A percentile compares a stretch with the other conserved stretches of the same genome.
These are phyloP conservation scores for Periconia digitata DNA, from an alignment of 2,329 filamentous ascomycete species.

Conservation along the genomic window DNA sequence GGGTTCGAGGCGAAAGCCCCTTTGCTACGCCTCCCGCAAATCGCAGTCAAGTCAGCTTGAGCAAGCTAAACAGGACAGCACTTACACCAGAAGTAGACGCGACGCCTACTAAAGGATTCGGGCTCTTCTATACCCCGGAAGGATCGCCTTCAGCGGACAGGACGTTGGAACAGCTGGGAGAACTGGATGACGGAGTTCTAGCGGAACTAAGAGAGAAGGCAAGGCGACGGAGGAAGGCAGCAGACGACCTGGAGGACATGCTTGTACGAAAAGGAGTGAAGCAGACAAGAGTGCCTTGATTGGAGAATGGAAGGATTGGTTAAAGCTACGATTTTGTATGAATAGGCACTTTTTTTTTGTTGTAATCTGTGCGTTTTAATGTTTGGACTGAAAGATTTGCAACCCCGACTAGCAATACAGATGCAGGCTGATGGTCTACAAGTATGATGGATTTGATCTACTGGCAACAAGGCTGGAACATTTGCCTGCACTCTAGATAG, in stretches of 20 bases:
- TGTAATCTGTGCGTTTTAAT: background rate
- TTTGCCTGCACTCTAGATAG: too few relatives aligned
- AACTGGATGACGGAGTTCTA: conserved; percentile 45
- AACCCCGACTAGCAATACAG: too few relatives aligned
- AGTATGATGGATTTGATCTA: too few relatives aligned
- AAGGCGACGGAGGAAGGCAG: conserved; percentile 42
- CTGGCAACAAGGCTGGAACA: too few relatives aligned
- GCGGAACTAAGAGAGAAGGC: conserved; percentile 37
- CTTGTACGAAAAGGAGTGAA: conserved; percentile 38
- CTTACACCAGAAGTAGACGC: conserved; percentile 31
- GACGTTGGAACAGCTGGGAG: conserved; percentile 39
- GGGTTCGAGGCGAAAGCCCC: conserved; percentile 25
- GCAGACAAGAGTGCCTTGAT: conserved; percentile 21
- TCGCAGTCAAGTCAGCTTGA: conserved; percentile 34
- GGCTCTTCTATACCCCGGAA: conserved; percentile 39
- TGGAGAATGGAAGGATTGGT: conserved; percentile 4
- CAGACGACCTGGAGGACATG: conserved; percentile 40
- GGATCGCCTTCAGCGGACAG: conserved; percentile 25
- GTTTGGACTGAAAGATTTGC: conserved; percentile 9
- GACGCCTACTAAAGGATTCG: conserved; percentile 28
- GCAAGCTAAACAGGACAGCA: conserved; percentile 30
- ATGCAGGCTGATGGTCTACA: too few relatives aligned
- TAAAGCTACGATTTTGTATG: conserved; percentile 22
- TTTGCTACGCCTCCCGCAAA: conserved; percentile 42
- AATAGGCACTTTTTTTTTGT: conserved; percentile 16